Evolutionary conservation across 495 filamentous ascomycete genomes (phyloP), one percentile per base, ranked within the genome.

Genomic region (Hypomontagnella submonticulosa): DNA sequence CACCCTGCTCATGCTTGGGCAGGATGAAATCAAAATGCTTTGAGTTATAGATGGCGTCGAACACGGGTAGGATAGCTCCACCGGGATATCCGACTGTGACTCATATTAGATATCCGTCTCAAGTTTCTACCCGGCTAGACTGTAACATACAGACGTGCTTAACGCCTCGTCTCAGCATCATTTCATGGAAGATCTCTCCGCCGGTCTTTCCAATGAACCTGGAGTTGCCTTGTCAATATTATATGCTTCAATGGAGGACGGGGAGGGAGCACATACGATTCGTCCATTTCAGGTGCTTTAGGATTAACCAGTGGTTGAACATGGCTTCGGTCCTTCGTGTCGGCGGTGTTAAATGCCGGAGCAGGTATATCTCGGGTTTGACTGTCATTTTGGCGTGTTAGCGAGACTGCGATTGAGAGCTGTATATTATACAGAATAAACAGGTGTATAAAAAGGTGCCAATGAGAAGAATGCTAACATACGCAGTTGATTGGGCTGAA

Each of bases 181-280:
- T 98, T 79, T 99, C 93, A 71, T 99, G 93, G 82, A 99, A 97
- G 63, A 99, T 98, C 74, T 97, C 89, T 72, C 95, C 95, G 75
- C 96, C 96, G 48, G 85, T 96, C 82, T 92, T 91, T 32, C 96
- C 96, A 73, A 98, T 91, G 80, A 99, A 97, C 52, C 91, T 91
- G 20, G 0, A 46, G 63, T 68, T 71, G 41, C 46, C 37, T n/a
- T 61, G 71, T 75, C 55, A 77, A 75, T 62, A 51, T 67, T 49
- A 57, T 58, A 59, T 38, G 34, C 61, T 46, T 42, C 44, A 49
- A 49, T 53, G 44, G 52, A 20, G 4, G 23, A 37, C 62, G 67
- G 37, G 53, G 60, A 59, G 53, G 70, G 50, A 38, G 68, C 52
- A 81, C 84, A 50, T 83, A 87, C 86, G 86, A 87, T 67, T 89